Evolutionary conservation across 2,329 filamentous ascomycete species (phyloP).

Genomic region (Phaeosphaeriaceae sp.): DNA sequence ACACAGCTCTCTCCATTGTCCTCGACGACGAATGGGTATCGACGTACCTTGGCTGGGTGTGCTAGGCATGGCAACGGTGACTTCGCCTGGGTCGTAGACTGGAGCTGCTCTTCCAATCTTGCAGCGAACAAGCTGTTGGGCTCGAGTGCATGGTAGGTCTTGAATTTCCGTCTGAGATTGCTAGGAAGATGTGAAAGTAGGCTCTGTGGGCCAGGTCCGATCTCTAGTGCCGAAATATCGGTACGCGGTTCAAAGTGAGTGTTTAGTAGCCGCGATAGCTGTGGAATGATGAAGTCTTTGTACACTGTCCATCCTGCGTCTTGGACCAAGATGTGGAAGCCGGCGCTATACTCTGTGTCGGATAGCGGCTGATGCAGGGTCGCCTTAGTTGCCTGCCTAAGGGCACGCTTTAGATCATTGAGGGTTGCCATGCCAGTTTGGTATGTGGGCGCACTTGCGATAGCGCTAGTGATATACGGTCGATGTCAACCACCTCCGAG

Average conservation of each 20-base stretch:
- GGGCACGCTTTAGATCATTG: slow-evolving; percentile 51
- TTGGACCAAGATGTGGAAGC: slow-evolving; percentile 54
- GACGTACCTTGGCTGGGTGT: slow-evolving; percentile 49
- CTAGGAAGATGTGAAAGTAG: slow-evolving; percentile 59
- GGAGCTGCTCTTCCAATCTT: slow-evolving; percentile 54
- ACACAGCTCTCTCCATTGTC: too few relatives aligned
- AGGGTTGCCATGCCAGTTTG: slow-evolving; percentile 52
- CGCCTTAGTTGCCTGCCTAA: slow-evolving; percentile 40
- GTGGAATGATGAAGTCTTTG: slow-evolving; percentile 27
- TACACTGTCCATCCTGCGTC: slow-evolving; percentile 51
- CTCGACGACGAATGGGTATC: slow-evolving; percentile 54
- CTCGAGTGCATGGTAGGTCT: slow-evolving; percentile 61
- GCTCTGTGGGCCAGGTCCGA: slow-evolving; percentile 64
- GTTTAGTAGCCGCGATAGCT: background rate
- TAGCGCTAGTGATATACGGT: background rate
- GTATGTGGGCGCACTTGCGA: background rate
- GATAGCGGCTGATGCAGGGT: slow-evolving; percentile 46
- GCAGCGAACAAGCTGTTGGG: slow-evolving; percentile 57
- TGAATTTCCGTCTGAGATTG: slow-evolving; percentile 52
- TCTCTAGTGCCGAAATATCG: slow-evolving; percentile 59
- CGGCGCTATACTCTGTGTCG: slow-evolving; percentile 57
- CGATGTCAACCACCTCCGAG: background rate
- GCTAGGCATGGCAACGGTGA: slow-evolving; percentile 53
- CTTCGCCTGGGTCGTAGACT: slow-evolving; percentile 26
- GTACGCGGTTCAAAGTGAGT: too few relatives aligned